Evolutionary conservation across 441 rosid species (phyloP).

Genomic region (Capsella rubella): DNA sequence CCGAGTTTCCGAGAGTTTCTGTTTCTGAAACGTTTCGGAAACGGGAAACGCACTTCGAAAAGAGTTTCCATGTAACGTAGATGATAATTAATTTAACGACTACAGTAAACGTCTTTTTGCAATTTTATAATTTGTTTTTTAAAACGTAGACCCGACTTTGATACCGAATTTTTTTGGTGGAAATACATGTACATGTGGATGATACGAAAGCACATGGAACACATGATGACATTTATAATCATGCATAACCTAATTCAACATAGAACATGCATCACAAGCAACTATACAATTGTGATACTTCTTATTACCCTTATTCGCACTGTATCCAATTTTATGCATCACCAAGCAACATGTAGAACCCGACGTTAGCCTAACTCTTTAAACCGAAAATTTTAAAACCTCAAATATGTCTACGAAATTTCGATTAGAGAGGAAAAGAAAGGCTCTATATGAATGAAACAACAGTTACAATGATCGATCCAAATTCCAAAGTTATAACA

Average conservation of each 20-base stretch:
- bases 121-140: too few relatives aligned
- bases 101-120: too few relatives aligned
- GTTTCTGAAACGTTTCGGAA: too few relatives aligned
- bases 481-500: neutral
- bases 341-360: constrained; percentile 21
- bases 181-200: neutral
- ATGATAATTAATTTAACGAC: too few relatives aligned
- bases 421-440: neutral
- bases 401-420: neutral
- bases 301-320: neutral
- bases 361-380: constrained; percentile 30
- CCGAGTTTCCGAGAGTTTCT: too few relatives aligned
- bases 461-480: neutral
- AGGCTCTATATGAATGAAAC: neutral
- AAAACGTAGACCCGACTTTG: too few relatives aligned
- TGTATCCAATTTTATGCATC: constrained; percentile 5
- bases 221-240: neutral
- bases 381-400: neutral
- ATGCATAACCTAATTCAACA: constrained; percentile 13
- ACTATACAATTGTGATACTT: neutral
- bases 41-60: too few relatives aligned
- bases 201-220: constrained; percentile 9
- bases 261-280: neutral
- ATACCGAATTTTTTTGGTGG: neutral
- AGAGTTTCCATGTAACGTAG: too few relatives aligned